Evolutionary conservation across 257 asterid genomes (phyloP), one percentile per base, ranked within the genome.

Genomic region (Linaria vulgaris): DNA sequence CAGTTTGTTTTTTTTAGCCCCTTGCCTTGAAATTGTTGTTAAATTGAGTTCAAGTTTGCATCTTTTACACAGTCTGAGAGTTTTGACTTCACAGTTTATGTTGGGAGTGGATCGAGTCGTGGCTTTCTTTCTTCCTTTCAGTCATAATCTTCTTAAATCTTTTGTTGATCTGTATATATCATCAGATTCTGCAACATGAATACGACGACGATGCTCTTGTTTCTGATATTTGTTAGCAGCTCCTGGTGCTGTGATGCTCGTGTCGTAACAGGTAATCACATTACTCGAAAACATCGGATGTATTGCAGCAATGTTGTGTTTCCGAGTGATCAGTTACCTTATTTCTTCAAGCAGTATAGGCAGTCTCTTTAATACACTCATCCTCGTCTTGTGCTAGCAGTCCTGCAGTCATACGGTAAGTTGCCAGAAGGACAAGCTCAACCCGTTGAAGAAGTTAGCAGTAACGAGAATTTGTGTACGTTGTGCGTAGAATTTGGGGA

Each of bases 401-500:
- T 65, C 39, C 62, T 72, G 69, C 86, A 68, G 72, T 60, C 75
- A n/a, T 49, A 68, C 68, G 63, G 41, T 68, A 72, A 77, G 70
- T 67, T 63, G 31, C 34, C 74, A 43, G 72, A 34, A 69, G 69
- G 69, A 49, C 81, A 75, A 67, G 71, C 64, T 72, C 82, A 72
- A 67, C 65, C 56, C 14, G 71, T 73, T 22, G 59, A 73, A 66
- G 77, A 57, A 72, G 72, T 73, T 68, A 56, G 63, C 51, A 72
- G 73, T 76, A 70, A 79, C 20, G 76, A 80, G 24, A 63, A 77
- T 31, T 61, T 87, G 51, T 94, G 97, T 69, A 31, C 71, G 23
- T 27, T 82, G 65, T 94, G 99, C 71, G 92, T 85, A 79, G 80
- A 87, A 61, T 86, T 78, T 72, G 71, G 90, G 44, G 22, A 78